phyloP scores from a whole-genome alignment of 768 basidiomycete species.

The Panaeolus papilionaceus region DNA sequence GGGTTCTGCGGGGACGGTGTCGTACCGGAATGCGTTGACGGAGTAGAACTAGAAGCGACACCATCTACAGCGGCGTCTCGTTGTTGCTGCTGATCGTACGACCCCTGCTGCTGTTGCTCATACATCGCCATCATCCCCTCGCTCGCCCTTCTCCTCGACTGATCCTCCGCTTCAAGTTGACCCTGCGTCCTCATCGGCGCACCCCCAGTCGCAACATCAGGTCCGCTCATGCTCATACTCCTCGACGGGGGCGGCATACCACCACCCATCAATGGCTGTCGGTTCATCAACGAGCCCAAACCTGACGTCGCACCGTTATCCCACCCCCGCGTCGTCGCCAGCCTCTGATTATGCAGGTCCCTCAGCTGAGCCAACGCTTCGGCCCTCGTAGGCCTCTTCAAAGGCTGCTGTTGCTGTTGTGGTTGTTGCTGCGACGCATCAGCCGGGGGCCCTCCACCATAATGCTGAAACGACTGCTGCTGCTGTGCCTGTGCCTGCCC shows the following conservation, averaged over 20 bases:
- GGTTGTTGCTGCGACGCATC: slow-evolving; percentile 7
- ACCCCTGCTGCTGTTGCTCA: slow-evolving; percentile 19
- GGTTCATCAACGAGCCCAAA: slow-evolving; percentile 21
- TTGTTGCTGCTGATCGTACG: slow-evolving; percentile 15
- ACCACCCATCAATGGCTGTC: not conserved
- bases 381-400: slow-evolving; percentile 30
- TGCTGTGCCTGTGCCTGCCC: slow-evolving; percentile 16
- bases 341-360: slow-evolving; percentile 53
- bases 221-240: not conserved
- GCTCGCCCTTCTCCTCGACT: slow-evolving; percentile 15
- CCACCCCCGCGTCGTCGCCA: slow-evolving; percentile 27
- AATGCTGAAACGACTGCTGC: not conserved
- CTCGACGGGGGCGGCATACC: not conserved
- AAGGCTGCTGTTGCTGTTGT: slow-evolving; percentile 1
- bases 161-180: slow-evolving; percentile 16
- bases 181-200: not conserved
- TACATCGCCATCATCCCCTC: slow-evolving; percentile 19
- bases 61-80: not conserved
- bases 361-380: slow-evolving; percentile 60
- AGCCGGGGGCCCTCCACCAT: not conserved
- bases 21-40: not conserved
- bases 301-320: slow-evolving; percentile 24
- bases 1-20: slow-evolving; percentile 19
- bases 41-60: not conserved
- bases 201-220: not conserved